A percentile compares a stretch with the other conserved stretches of the same genome.
Evolutionary conservation across 2,329 filamentous ascomycete species (phyloP).

Genomic region (Knufia petricola): DNA sequence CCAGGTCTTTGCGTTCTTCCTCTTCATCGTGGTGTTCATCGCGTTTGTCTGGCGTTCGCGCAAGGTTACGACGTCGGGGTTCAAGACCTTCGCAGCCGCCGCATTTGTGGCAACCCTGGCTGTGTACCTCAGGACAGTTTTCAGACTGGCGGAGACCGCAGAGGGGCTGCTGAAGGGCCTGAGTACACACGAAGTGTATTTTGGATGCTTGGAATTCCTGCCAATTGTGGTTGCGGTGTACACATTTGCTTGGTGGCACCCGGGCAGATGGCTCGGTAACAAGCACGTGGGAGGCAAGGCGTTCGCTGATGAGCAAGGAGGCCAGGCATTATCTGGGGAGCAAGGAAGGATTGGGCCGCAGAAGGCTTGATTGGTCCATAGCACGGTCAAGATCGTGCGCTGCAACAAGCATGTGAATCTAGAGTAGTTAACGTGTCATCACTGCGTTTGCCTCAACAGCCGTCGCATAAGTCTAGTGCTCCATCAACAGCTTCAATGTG

Average conservation of each 20-base stretch:
- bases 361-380: constrained; percentile 25
- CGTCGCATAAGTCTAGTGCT: constrained; percentile 23
- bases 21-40: constrained; percentile 37
- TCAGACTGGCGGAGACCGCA: constrained; percentile 46
- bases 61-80: constrained; percentile 13
- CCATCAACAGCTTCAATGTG: constrained; percentile 22
- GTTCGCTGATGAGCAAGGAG: not conserved
- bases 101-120: constrained; percentile 39
- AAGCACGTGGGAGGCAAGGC: not conserved
- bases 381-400: constrained; percentile 28
- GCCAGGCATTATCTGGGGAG: not conserved
- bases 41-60: constrained; percentile 34
- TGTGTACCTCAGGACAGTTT: constrained; percentile 45
- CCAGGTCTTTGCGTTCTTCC: constrained; percentile 44
- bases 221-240: constrained; percentile 43
- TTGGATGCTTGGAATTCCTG: constrained; percentile 46
- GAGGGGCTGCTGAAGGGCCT: constrained; percentile 40
- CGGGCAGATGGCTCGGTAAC: constrained; percentile 29
- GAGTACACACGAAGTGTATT: constrained; percentile 44
- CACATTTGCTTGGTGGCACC: constrained; percentile 38
- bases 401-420: constrained; percentile 27
- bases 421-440: constrained; percentile 24
- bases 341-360: not conserved
- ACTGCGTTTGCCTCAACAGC: constrained; percentile 23
- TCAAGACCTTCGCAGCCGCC: constrained; percentile 34